Evolutionary conservation across 345 rosid species (phyloP), one percentile per base, ranked within the genome.

Genomic region (Eucalyptus virginea): DNA sequence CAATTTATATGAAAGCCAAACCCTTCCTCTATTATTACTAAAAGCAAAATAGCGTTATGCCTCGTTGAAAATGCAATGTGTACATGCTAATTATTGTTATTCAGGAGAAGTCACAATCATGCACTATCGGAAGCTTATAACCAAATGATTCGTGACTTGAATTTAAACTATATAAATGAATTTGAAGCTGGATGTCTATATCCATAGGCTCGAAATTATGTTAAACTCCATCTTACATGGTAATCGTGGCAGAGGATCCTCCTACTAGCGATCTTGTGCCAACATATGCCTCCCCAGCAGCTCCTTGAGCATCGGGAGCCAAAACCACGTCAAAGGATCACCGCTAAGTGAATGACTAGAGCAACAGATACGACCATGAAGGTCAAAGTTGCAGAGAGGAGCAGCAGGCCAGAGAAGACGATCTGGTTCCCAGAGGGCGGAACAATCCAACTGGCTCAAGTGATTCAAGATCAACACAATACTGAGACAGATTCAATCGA

Each of bases 381-480:
- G 26, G 90, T 56, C 62, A 56, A 56, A 56, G 62, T 56, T 56
- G 6, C 30, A 24, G 30, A 23, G 28, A 56, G 62, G 6, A 58
- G 65, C 5, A 56, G 30, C 5, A 24, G 30, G 62, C 65, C 30
- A 58, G 7, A 58, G 65, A 16, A 2, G 52, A 50, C 19, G 0
- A 16, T 91, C 87, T 50, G 44, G 6, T 88, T 21, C 32, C 32
- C 4, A 60, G 32, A 62, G 17, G 16, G 17, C 69, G 1, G 69
- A 62, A 62, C 9, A 28, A 12, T 62, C 69, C 69, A 28, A 62
- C 34, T 4, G 5, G 69, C 16, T 62, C 69, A 28, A 62, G 17
- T 13, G 69, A 89, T 91, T 90, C 83, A 91, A 81, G 88, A 91
- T 72, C 65, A 90, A 44, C 56, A 87, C 50, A 86, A 17, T 62